Evolutionary conservation across 345 rosid species (phyloP), one percentile per base, ranked within the genome.

Genomic region (Populus davidiana): DNA sequence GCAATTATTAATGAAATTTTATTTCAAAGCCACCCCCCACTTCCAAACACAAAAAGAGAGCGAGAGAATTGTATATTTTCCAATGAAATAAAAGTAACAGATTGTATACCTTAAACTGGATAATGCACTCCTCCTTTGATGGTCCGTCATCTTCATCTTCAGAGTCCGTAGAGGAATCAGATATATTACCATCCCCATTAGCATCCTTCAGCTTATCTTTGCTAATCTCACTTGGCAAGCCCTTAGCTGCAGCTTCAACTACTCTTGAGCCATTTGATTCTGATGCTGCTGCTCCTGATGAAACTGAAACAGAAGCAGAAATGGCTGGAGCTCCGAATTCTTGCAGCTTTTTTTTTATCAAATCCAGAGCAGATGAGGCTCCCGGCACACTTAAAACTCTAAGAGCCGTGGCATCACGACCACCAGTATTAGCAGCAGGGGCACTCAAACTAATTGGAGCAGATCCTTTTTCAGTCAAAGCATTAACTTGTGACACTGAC

Each of bases 121-220:
- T 78, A 71, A 86, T 83, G 78, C 90, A 88, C 74, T 91, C 98
- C 82, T 92, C 97, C 87, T 92, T 92, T 2, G 97, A 86, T 54
- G 99, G 99, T 27, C 94, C 97, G 80, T 79, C 91, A 49, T 90
- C 94, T 83, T 87, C 92, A 79, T 92, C 97, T 85, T 91, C 99
- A 2, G 98, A 93, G 86, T 96, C 98, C 77, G 97, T 89, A 67
- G 99, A 93, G 72, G 97, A 90, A 69, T 93, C 97, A 49, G 97
- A 93, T 67, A 86, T 66, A 75, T 86, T 90, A 77, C 91, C 93
- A 86, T 85, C 92, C 64, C 89, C 91, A 69, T 87, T 86, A 62
- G 83, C 76, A 88, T 91, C 95, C 86, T 88, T 91, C 70, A 78
- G 78, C 83, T 90, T 93, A 69, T 92, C 93, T 80, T 79, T 87